Evolutionary conservation across 2,329 filamentous ascomycete genomes (phyloP).

Genomic region (Monosporascus cannonballus): DNA sequence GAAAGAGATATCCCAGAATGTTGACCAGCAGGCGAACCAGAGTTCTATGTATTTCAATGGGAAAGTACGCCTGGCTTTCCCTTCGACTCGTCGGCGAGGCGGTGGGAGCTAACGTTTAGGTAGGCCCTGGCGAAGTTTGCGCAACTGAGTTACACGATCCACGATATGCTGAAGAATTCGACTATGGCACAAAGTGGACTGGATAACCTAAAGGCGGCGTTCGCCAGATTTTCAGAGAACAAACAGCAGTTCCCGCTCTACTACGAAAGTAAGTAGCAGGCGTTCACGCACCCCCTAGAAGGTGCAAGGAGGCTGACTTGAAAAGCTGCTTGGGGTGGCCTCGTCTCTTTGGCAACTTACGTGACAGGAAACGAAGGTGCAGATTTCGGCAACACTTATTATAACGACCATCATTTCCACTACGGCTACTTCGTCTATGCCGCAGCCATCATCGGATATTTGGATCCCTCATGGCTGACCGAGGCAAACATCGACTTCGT

Average conservation of each 20-base stretch:
- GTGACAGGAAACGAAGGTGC: slow-evolving; percentile 58
- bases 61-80: slow-evolving; percentile 48
- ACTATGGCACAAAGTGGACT: slow-evolving; percentile 53
- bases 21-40: slow-evolving; percentile 64
- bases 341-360: slow-evolving; percentile 73
- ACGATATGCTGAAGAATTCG: slow-evolving; percentile 56
- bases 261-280: slow-evolving; percentile 49
- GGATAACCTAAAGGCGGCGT: slow-evolving; percentile 57
- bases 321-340: slow-evolving; percentile 65
- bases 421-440: slow-evolving; percentile 88
- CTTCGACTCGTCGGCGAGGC: slow-evolving; percentile 19
- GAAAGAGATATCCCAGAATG: slow-evolving; percentile 71
- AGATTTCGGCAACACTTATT: slow-evolving; percentile 88
- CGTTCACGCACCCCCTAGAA: neutral
- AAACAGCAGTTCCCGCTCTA: slow-evolving; percentile 60
- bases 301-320: slow-evolving; percentile 8
- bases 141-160: slow-evolving; percentile 56
- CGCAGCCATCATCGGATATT: slow-evolving; percentile 72
- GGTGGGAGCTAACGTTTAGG: slow-evolving; percentile 4
- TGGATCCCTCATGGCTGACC: slow-evolving; percentile 69
- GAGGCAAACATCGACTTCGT: slow-evolving; percentile 69
- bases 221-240: slow-evolving; percentile 61
- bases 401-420: slow-evolving; percentile 72
- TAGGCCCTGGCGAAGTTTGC: slow-evolving; percentile 72
- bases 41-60: slow-evolving; percentile 93